Evolutionary conservation across 352 stramenopile species (phyloP), one percentile per base, ranked within the genome.

Genomic region (Blastocystis sp.): DNA sequence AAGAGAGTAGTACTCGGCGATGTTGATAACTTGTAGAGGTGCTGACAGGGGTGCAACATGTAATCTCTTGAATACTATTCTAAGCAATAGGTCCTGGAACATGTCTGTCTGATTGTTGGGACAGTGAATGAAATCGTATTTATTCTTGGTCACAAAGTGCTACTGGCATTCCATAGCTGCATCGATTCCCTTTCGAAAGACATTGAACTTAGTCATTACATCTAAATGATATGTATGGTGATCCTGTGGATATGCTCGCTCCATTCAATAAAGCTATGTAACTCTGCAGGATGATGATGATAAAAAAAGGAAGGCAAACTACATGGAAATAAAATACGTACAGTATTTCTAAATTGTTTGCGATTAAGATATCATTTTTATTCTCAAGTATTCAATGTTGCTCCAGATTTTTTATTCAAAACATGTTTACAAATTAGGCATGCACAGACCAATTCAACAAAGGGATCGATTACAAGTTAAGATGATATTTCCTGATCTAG

Each of bases 21-120:
- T 47, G 3, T 3, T 6, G 37, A 3, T 37, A n/a, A n/a, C 5
- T 75, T 75, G 5, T 37, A 75, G 64, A 75, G 3, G 11, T 9
- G 20, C 34, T 47, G 64, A 75, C 45, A n/a, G n/a, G n/a, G n/a
- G n/a, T n/a, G n/a, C n/a, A n/a, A n/a, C n/a, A n/a, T n/a, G n/a
- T n/a, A n/a, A n/a, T n/a, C n/a, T n/a, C n/a, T n/a, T n/a, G n/a
- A n/a, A n/a, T n/a, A n/a, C n/a, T n/a, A n/a, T n/a, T n/a, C n/a
- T n/a, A n/a, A n/a, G n/a, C n/a, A n/a, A 37, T 65, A 81, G 69
- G 64, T 81, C 64, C 43, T 30, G 69, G 69, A 39, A 43, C 50
- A 34, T 81, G 62, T 39, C 5, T 81, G 8, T 81, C 69, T 18
- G 70, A 81, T 16, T 81, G 70, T 65, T 81, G 41, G 70, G n/a